phyloP scores from a whole-genome alignment of 2,329 filamentous ascomycete genomes.

The Saccharata proteae region DNA sequence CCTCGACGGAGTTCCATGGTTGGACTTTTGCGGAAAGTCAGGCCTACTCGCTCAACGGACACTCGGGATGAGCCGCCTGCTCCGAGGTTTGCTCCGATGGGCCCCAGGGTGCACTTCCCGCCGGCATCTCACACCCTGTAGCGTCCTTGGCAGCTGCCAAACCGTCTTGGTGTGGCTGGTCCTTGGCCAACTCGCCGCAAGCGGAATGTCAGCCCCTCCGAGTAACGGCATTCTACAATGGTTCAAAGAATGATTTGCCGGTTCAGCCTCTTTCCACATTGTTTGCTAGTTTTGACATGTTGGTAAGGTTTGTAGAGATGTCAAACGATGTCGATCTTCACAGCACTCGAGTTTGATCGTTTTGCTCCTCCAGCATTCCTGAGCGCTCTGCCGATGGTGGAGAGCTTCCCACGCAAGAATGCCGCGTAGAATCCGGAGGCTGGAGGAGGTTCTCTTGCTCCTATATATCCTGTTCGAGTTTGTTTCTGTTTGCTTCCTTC shows the following conservation, averaged over 20 bases:
- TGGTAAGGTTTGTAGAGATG: slow-evolving; percentile 13
- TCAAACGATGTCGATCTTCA: slow-evolving; percentile 11
- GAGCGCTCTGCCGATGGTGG: slow-evolving; percentile 21
- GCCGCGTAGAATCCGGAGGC: slow-evolving; percentile 18
- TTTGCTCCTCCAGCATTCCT: slow-evolving; percentile 23
- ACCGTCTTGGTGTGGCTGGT: slow-evolving; percentile 5
- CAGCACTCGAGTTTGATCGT: slow-evolving; percentile 12
- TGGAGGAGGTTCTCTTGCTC: slow-evolving; percentile 16
- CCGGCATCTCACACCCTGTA: background rate
- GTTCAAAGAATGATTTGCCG: slow-evolving; percentile 4
- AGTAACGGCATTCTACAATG: slow-evolving; percentile 5
- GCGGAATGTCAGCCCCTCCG: slow-evolving; percentile 8
- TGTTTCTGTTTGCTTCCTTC: slow-evolving; percentile 18
- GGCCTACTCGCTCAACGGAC: too few species aligned
- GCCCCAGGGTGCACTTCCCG: too few species aligned
- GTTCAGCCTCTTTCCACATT: slow-evolving; percentile 9
- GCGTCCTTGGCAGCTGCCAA: background rate
- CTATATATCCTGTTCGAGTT: slow-evolving; percentile 25
- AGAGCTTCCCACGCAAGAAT: slow-evolving; percentile 19
- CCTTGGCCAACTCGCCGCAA: slow-evolving; percentile 4
- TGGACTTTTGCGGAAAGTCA: too few species aligned
- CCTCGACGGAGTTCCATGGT: too few species aligned
- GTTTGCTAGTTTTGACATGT: slow-evolving; percentile 12
- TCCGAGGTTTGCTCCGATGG: too few species aligned
- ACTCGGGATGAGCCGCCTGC: too few species aligned